Percentiles rank a stretch among this genome's conserved stretches.
Conservation (phyloP, 768 basidiomycete species). For the Kwoniella sp. region DNA sequence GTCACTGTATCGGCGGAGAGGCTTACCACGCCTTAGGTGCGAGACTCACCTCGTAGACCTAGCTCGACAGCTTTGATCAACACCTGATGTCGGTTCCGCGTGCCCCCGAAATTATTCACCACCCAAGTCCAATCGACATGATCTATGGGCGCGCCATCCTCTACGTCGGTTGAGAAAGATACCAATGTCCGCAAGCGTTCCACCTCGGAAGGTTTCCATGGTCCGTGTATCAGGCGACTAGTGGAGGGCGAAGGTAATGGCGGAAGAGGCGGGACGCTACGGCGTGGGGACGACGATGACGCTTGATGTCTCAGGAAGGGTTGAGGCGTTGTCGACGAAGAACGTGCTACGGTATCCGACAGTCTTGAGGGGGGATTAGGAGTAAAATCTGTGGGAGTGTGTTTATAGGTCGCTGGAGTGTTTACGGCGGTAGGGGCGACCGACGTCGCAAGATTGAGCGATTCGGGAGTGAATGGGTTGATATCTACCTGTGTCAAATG, state of each 20-base stretch:
- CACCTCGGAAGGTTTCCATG: conserved; percentile 16
- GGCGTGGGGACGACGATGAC: background rate
- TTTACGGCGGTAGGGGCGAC: background rate
- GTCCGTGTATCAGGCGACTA: conserved; percentile 14
- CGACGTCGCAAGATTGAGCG: background rate
- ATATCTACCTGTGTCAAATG: background rate
- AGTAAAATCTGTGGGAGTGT: background rate
- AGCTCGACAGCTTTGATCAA: conserved; percentile 43
- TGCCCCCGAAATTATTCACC: conserved; percentile 33
- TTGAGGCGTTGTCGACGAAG: background rate
- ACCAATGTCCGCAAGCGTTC: conserved; percentile 13
- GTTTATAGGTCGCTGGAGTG: conserved; percentile 2
- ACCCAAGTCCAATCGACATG: conserved; percentile 43
- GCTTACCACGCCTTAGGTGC: background rate
- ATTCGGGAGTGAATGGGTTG: conserved; percentile 15
- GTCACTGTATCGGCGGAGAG: background rate
- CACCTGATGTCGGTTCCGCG: conserved; percentile 43
- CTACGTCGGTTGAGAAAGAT: conserved; percentile 12
- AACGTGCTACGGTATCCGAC: background rate
- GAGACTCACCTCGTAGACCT: conserved; percentile 40
- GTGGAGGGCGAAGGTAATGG: conserved; percentile 2
- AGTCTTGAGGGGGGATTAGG: background rate
- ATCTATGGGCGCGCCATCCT: conserved; percentile 18
- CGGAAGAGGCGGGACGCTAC: background rate
- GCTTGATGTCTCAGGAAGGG: background rate